Percentiles rank a stretch among this genome's conserved stretches.
These are phyloP conservation scores for Stygiomarasmius scandens DNA, from an alignment of 1,284 basidiomycete species.

Conservation along the genomic window DNA sequence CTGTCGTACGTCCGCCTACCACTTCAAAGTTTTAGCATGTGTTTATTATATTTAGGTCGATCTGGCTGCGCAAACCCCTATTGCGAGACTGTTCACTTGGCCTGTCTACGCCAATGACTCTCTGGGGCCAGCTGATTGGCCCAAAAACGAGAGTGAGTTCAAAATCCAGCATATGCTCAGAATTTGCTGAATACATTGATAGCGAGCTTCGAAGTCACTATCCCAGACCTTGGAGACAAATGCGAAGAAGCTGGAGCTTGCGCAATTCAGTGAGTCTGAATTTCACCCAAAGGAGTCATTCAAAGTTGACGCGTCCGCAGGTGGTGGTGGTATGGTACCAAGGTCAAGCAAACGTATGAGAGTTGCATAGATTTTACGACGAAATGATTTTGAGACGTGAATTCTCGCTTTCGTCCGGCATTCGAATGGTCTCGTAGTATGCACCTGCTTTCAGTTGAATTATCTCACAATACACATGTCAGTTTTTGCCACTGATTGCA, in stretches of 20 bases:
- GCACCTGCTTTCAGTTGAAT: no score
- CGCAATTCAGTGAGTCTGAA: constrained; percentile 35
- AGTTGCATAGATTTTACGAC: constrained; percentile 26
- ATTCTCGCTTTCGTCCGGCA: no score
- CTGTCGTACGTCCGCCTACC: constrained; percentile 23
- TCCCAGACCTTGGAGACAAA: constrained; percentile 35
- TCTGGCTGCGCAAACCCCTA: constrained; percentile 29
- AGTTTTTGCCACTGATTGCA: no score
- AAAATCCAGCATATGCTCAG: not conserved
- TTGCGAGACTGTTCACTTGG: constrained; percentile 39
- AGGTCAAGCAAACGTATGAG: constrained; percentile 25
- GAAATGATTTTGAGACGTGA: no score
- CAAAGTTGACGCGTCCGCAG: no score
- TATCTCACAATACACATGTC: no score
- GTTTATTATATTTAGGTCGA: constrained; percentile 26
- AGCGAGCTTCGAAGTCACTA: constrained; percentile 38
- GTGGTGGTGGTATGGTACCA: constrained; percentile 7
- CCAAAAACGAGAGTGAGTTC: constrained; percentile 36
- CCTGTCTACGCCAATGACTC: constrained; percentile 37
- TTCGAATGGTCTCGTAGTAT: no score
- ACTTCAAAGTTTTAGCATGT: no score
- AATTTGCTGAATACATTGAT: not conserved
- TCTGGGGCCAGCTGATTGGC: constrained; percentile 34
- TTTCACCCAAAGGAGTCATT: constrained; percentile 26
- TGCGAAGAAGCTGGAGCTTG: constrained; percentile 27